Base-by-base conservation (phyloP, 345 rosid species). In the Brassica rapa region DNA sequence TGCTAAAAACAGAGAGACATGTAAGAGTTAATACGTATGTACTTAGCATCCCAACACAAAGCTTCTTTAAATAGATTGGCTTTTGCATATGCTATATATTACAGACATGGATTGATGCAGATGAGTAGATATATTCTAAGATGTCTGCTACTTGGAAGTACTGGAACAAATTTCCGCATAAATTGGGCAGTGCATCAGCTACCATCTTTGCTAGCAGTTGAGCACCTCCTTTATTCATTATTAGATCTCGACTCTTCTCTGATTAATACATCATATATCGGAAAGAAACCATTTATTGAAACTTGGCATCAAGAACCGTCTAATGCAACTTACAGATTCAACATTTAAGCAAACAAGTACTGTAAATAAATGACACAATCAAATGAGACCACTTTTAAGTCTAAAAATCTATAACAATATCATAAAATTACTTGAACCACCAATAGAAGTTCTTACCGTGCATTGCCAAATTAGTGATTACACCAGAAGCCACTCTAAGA, bases 391-490 rank as follows among this genome's bases (percentile, higher is more conserved):
- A 27, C 43, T 51, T 10, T 7, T 7, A 46, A 3, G 60, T 33
- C 32, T 51, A 4, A 53, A 23, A 1, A 37, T 29, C 59, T 60
- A 19, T 65, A 62, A 62, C 59, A 77, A 29, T 25, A 62, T 53
- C 66, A 27, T 27, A 74, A 23, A 33, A 80, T 32, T 63, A 33
- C 10, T 62, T 62, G 76, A 74, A 25, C 74, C 15, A 72, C 53
- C 19, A 59, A 66, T 39, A 64, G 59, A 49, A 37, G 51, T 14
- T 41, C 78, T 75, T 84, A 92, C 98, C 97, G 32, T 92, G 92
- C 98, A 94, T 94, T 65, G 98, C 96, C 82, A 94, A 85, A 84
- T 94, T 94, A 51, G 98, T 96, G 66, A 94, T 87, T 77, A 97
- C 98, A 37, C 98, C 97, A 16, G 97, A 89, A 78, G 98, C 96